Evolutionary conservation across 129 eudicot genomes (phyloP).

Genomic region (Scalesia atractyloides): DNA sequence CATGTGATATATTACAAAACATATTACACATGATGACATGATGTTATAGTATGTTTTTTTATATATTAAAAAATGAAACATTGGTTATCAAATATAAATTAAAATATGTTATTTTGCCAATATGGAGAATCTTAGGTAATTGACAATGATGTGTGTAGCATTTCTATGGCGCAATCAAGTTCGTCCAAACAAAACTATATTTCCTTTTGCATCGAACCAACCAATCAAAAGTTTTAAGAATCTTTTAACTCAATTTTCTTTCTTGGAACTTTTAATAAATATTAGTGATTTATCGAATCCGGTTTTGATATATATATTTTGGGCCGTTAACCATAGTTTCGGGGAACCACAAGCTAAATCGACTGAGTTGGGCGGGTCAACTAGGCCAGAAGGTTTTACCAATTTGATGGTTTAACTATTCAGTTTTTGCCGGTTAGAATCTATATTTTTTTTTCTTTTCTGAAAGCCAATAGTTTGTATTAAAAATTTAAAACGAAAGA

Average conservation of each 20-base stretch:
- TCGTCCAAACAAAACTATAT: background rate
- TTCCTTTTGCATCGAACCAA: background rate
- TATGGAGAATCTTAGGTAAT: background rate
- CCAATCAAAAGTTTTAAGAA: background rate
- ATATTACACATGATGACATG: background rate
- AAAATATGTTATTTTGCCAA: background rate
- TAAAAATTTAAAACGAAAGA: too few relatives aligned
- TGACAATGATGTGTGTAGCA: background rate
- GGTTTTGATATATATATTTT: too few relatives aligned
- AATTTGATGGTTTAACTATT: too few relatives aligned
- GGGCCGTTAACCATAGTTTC: too few relatives aligned
- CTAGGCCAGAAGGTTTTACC: too few relatives aligned
- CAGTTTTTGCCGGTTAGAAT: too few relatives aligned
- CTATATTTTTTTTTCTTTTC: too few relatives aligned
- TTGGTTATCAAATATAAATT: background rate
- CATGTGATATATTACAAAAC: slow-evolving; percentile 8
- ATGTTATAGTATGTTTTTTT: background rate
- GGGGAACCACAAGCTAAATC: too few relatives aligned
- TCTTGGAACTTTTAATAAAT: background rate
- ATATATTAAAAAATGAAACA: background rate
- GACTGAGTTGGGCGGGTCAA: too few relatives aligned
- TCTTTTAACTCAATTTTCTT: background rate
- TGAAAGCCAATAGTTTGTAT: too few relatives aligned
- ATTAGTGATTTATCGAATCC: background rate
- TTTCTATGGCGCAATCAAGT: background rate